Evolutionary conservation across 345 rosid genomes (phyloP), one percentile per base, ranked within the genome.

Genomic region (Laguncularia racemosa): DNA sequence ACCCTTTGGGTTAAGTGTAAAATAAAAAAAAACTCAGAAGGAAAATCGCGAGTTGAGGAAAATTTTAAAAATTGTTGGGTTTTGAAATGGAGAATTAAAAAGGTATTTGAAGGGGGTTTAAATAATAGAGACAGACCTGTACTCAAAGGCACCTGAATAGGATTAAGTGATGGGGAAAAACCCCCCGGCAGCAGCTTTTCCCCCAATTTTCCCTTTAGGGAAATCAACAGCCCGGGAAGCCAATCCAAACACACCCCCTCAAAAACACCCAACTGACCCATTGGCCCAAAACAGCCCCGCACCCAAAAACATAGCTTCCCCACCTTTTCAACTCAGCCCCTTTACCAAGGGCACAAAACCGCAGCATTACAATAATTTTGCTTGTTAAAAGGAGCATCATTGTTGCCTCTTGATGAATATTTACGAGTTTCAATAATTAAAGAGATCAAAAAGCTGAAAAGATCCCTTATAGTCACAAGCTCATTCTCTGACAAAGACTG

Each of bases 261-360:
- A 84, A 81, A 12, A 88, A n/a, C 71, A 13, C 85, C 54, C 69
- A 61, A 52, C 72, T 72, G n/a, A 84, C 91, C 91, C 91, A 84
- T 63, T 78, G 44, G 79, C 81, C 82, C 43, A 83, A 74, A 16
- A 78, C 88, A 10, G 91, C 91, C 21, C 77, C 60, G 72, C 46
- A 84, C 85, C 65, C 76, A 76, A 56, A 84, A 26, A n/a, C 82
- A 84, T 68, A 28, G 88, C 85, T 55, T 73, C 80, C 20, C 77
- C 49, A 74, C 85, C 15, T 76, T 75, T 62, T 63, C 77, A 44
- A 78, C 64, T 48, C 79, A 85, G 52, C 43, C 45, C 52, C 56
- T 62, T 14, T 71, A 73, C 85, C 82, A 82, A 14, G 79, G 67
- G 53, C 44, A 57, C 56, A 68, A 51, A 43, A 15, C 40, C 53